Evolutionary conservation across 2,329 filamentous ascomycete genomes (phyloP), one percentile per base, ranked within the genome.

Genomic region (Colletotrichum costaricense): DNA sequence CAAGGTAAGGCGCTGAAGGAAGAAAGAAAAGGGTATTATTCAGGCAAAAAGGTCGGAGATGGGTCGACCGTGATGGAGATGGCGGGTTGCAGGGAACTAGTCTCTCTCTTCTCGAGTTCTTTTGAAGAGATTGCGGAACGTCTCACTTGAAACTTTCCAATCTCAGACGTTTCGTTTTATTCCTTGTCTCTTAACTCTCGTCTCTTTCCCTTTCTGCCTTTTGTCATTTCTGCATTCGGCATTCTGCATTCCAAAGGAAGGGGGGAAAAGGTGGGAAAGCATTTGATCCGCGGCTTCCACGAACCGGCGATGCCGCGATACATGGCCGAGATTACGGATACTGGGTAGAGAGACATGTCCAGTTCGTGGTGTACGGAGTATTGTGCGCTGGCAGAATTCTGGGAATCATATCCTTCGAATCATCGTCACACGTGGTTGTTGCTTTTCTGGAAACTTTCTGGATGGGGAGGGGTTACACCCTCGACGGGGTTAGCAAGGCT

Each of bases 391-490:
- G 68, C 30, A 54, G 38, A 42, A 55, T 4, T 54, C 6, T 49
- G 49, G n/a, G 54, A 55, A 16, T 19, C 38, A 7, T 19, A 42
- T 42, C 38, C 19, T 22, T 26, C n/a, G 9, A 35, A n/a, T 64
- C 49, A 26, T 52, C 42, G 42, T 49, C 42, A 35, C 57, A 54
- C 57, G 69, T 35, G 52, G n/a, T 57, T 33, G 52, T 69, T 72
- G 69, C 69, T 72, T 72, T 72, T 69, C 38, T 69, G 69, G 65
- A 72, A 72, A 72, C 69, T 24, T 58, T 54, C 38, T 55, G 16
- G 57, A 67, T 57, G 35, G 57, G 56, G 54, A 30, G 30, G 54
- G 58, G 52, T 72, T 58, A 24, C 63, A 71, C 28, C 6, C 4
- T 14, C n/a, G 38, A 58, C 30, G 52, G 63, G 52, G 52, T 22